Evolutionary conservation across 768 basidiomycete species (phyloP).

Genomic region (Leucosporidium scottii): DNA sequence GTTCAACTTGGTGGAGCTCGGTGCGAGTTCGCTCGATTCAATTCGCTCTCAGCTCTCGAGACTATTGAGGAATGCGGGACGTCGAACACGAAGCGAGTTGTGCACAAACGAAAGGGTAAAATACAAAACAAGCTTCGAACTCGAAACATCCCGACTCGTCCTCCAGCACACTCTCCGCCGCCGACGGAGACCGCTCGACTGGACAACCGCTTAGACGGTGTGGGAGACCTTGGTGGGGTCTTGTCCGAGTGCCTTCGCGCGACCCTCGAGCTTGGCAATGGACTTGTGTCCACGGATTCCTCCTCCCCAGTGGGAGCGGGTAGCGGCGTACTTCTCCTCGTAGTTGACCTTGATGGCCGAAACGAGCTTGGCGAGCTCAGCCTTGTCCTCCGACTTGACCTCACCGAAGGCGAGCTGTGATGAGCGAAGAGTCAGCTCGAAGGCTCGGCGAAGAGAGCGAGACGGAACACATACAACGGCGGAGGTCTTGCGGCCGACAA

Average conservation of each 20-base stretch:
- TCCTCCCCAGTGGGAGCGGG: slow-evolving; percentile 89
- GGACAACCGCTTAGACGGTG: slow-evolving; percentile 39
- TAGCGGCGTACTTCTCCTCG: slow-evolving; percentile 76
- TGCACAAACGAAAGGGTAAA: too few relatives aligned
- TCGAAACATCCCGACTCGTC: too few relatives aligned
- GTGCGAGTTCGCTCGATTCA: too few relatives aligned
- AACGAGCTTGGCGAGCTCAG: slow-evolving; percentile 85
- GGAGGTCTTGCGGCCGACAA: slow-evolving; percentile 97
- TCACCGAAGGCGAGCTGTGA: slow-evolving; percentile 69
- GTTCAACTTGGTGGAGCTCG: too few relatives aligned
- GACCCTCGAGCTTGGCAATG: slow-evolving; percentile 81
- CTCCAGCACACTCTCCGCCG: too few relatives aligned
- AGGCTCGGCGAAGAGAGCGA: background rate
- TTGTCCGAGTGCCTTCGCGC: slow-evolving; percentile 79
- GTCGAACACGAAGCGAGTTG: too few relatives aligned
- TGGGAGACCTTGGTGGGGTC: slow-evolving; percentile 42
- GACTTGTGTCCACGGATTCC: slow-evolving; percentile 86
- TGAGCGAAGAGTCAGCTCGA: too few relatives aligned
- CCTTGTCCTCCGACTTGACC: slow-evolving; percentile 86
- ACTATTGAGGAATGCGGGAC: too few relatives aligned
- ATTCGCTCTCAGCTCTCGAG: too few relatives aligned
- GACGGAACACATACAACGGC: slow-evolving; percentile 51
- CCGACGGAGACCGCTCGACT: background rate
- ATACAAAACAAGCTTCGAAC: too few relatives aligned
- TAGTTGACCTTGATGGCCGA: slow-evolving; percentile 96